Evolutionary conservation across 2,329 filamentous ascomycete genomes (phyloP).

Genomic region (Penicillium sumatraense): DNA sequence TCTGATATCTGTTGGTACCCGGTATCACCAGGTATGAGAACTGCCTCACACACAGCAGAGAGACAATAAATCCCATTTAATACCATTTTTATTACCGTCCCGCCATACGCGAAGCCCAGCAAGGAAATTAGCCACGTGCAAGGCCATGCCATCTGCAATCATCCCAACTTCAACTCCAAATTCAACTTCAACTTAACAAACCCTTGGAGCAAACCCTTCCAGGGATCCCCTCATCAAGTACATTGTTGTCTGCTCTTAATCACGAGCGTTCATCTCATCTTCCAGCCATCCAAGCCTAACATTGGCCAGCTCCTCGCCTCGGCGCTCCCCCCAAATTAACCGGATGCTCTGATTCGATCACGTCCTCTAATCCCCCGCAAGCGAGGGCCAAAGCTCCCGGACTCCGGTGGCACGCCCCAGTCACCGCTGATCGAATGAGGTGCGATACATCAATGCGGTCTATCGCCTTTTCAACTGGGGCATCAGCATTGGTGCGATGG

Average conservation of each 20-base stretch:
- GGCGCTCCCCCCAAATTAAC: neutral
- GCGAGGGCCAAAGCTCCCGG: constrained; percentile 22
- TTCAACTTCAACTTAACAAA: neutral
- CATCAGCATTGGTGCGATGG: constrained; percentile 13
- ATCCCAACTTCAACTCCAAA: neutral
- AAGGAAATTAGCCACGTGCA: neutral
- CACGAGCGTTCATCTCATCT: neutral
- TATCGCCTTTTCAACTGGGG: neutral
- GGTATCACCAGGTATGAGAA: too few species aligned
- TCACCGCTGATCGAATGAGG: constrained; percentile 7
- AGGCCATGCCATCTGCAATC: neutral
- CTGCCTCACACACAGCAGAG: too few species aligned
- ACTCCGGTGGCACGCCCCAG: constrained; percentile 17
- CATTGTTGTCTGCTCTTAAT: too few species aligned
- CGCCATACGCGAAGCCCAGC: neutral
- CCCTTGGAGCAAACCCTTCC: neutral
- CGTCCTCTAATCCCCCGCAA: constrained; percentile 2
- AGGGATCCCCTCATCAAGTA: too few species aligned
- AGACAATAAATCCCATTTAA: too few species aligned
- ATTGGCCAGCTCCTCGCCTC: neutral
- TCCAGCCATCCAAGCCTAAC: neutral
- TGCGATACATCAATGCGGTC: constrained; percentile 1
- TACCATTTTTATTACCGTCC: too few species aligned
- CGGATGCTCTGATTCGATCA: neutral
- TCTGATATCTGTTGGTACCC: too few species aligned